Evolutionary conservation across 495 filamentous ascomycete species (phyloP), one percentile per base, ranked within the genome.

Genomic region (Physcia stellaris): DNA sequence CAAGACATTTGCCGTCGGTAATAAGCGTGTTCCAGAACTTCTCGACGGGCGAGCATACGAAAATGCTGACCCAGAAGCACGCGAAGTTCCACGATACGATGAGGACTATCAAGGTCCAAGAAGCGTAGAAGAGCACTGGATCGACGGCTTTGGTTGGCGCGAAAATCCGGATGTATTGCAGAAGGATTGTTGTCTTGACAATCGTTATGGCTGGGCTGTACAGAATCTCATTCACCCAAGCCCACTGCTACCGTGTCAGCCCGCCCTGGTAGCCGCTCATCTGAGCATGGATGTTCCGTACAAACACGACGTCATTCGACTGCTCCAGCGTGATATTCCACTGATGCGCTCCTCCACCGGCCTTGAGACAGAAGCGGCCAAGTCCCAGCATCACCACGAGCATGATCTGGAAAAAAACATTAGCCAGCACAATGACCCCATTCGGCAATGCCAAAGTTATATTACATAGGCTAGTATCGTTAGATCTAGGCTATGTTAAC

Each of bases 91-190:
- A 37, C 20, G 28, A 1, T 4, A 37, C 3, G 19, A 26, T 37
- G 20, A 37, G 10, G 2, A n/a, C 5, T 12, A 37, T 37, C 20
- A 37, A 6, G 12, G 22, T 18, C 12, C 22, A 13, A 7, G 35
- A 24, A 4, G 12, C n/a, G 12, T 26, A 13, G 18, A 37, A 37
- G 13, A 37, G 12, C 20, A 26, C 11, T 12, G 20, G 38, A 32
- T 40, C 22, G 15, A 32, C 4, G 1, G 17, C 40, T 2, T 46
- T 41, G 7, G 9, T 27, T 0, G 57, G 57, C 1, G 52, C 48
- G 45, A 63, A 57, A 7, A 60, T 40, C 6, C 46, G 52, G 12
- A 49, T 23, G 54, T 58, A 62, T 16, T 60, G 56, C 22, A 58
- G 43, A 5, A 63, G 52, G 31, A 63, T 60, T 12, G 55, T 54